Conservation (phyloP, 2,329 filamentous ascomycete species). For the Botrytis sinoallii region DNA sequence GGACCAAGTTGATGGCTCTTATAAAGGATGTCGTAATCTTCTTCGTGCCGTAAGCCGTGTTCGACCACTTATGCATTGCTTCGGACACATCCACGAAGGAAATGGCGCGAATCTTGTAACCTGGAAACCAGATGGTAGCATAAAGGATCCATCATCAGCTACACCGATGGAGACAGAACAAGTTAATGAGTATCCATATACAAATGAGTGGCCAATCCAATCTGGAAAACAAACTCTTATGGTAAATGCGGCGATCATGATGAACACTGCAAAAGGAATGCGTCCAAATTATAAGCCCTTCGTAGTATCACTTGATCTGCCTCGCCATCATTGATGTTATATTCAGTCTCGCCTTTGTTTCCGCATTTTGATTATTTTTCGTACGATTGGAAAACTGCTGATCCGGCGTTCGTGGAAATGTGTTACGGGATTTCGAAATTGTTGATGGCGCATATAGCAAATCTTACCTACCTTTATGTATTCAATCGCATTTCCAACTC, state of each 20-base stretch:
- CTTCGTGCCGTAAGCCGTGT: constrained; percentile 45
- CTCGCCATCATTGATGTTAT: background rate
- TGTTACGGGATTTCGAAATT: background rate
- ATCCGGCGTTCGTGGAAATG: background rate
- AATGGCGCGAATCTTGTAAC: constrained; percentile 54
- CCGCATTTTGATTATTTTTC: background rate
- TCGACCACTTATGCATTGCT: constrained; percentile 51
- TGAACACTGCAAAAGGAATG: constrained; percentile 28
- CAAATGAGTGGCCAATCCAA: constrained; percentile 36
- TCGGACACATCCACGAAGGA: constrained; percentile 57
- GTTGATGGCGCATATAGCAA: background rate
- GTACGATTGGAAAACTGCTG: background rate
- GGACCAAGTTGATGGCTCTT: constrained; percentile 31
- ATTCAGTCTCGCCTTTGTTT: too few species aligned
- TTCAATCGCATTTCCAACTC: background rate
- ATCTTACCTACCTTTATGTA: background rate
- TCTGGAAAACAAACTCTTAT: constrained; percentile 53
- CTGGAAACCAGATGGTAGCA: constrained; percentile 43
- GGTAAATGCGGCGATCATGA: constrained; percentile 55
- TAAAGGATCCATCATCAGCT: constrained; percentile 38
- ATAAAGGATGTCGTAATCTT: constrained; percentile 47
- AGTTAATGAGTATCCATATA: constrained; percentile 43
- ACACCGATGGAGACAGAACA: constrained; percentile 28
- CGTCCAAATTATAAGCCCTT: constrained; percentile 29
- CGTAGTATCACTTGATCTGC: constrained; percentile 26